Percentiles rank a stretch among this genome's conserved stretches.
phyloP scores from a whole-genome alignment of 2,329 filamentous ascomycete genomes.

The Madurella mycetomatis region DNA sequence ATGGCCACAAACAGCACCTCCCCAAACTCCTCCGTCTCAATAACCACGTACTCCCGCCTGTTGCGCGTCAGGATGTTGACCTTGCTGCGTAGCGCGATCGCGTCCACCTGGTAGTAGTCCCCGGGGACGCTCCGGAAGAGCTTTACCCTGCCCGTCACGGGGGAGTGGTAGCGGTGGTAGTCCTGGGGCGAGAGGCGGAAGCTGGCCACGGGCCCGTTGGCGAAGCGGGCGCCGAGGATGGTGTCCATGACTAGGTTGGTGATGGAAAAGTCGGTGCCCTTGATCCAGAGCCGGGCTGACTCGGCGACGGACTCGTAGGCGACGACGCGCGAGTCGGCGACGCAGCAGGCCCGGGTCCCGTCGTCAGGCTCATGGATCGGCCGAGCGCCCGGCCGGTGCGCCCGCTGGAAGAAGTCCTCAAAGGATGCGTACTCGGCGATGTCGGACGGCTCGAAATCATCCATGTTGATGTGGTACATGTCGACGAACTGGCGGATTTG shows the following conservation, averaged over 20 bases:
- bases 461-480: constrained; percentile 35
- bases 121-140: constrained; percentile 37
- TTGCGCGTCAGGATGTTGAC: constrained; percentile 38
- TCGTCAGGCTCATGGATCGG: constrained; percentile 29
- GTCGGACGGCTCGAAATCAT: constrained; percentile 35
- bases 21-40: constrained; percentile 37
- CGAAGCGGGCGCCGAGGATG: constrained; percentile 31
- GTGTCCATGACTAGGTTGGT: constrained; percentile 35
- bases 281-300: constrained; percentile 38
- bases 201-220: constrained; percentile 35
- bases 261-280: constrained; percentile 40
- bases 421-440: constrained; percentile 33
- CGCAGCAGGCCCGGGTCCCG: constrained; percentile 28
- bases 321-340: constrained; percentile 36
- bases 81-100: constrained; percentile 29
- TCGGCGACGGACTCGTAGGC: constrained; percentile 33
- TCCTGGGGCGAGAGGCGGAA: constrained; percentile 41
- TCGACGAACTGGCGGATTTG: constrained; percentile 37
- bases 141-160: constrained; percentile 37
- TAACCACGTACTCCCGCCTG: constrained; percentile 34
- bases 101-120: constrained; percentile 42
- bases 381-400: constrained; percentile 30
- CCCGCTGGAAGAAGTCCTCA: constrained; percentile 37
- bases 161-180: constrained; percentile 43
- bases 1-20: constrained; percentile 40